Evolutionary conservation across 306 rosid genomes (phyloP).

Genomic region (Mimosa pudica): DNA sequence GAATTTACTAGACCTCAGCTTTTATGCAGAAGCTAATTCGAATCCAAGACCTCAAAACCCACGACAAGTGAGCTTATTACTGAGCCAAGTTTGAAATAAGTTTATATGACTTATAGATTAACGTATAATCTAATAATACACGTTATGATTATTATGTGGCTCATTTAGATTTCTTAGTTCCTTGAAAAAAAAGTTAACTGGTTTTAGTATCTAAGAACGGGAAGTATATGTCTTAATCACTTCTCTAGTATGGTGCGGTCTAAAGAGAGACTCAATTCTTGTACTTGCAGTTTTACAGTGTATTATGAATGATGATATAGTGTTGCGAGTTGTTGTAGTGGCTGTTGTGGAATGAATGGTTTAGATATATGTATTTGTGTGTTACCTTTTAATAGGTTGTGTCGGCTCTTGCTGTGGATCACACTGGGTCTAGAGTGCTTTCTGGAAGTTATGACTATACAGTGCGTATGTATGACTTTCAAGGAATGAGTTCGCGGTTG

Average conservation of each 20-base stretch:
- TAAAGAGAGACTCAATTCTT: background rate
- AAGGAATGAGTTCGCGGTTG: conserved; percentile 92
- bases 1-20: too few relatives aligned
- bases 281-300: background rate
- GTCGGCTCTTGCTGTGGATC: conserved; percentile 91
- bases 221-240: background rate
- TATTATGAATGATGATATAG: background rate
- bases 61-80: too few relatives aligned
- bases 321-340: background rate
- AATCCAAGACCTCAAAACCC: too few relatives aligned
- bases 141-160: too few relatives aligned
- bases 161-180: too few relatives aligned
- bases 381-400: conserved; percentile 67
- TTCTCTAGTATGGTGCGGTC: background rate
- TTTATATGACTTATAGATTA: too few relatives aligned
- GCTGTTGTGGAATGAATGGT: background rate
- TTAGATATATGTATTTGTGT: background rate
- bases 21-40: too few relatives aligned
- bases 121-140: too few relatives aligned
- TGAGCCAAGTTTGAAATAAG: too few relatives aligned
- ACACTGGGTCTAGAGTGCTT: conserved; percentile 88
- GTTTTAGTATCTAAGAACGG: too few relatives aligned
- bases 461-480: conserved; percentile 88
- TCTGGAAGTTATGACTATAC: conserved; percentile 93
- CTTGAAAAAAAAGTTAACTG: too few relatives aligned